Percentiles rank a stretch among this genome's conserved stretches.
Evolutionary conservation across 2,329 filamentous ascomycete genomes (phyloP).

Genomic region (Sclerotinia trifoliorum): DNA sequence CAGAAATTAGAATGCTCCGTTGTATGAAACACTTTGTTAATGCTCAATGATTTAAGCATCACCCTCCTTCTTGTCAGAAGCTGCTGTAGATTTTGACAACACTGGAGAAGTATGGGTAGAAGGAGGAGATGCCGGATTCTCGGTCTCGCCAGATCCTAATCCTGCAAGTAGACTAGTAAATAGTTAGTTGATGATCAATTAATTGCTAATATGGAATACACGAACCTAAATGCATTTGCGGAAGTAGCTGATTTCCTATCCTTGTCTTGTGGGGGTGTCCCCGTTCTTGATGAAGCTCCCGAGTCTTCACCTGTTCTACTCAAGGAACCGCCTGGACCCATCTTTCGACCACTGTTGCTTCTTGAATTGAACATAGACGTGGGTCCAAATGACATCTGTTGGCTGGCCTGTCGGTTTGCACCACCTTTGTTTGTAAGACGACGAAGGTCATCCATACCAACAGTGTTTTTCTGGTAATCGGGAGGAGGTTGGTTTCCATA

Average conservation of each 20-base stretch:
- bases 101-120: constrained; percentile 66
- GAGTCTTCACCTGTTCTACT: constrained; percentile 79
- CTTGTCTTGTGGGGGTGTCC: constrained; percentile 76
- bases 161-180: constrained; percentile 50
- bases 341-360: constrained; percentile 82
- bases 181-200: constrained; percentile 33
- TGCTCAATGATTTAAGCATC: constrained; percentile 41
- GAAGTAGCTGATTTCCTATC: constrained; percentile 63
- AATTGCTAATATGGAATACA: constrained; percentile 14
- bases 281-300: constrained; percentile 81
- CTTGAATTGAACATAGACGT: constrained; percentile 85
- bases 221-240: constrained; percentile 93
- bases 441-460: constrained; percentile 87
- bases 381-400: constrained; percentile 69
- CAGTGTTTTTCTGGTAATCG: constrained; percentile 72
- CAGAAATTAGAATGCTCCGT: constrained; percentile 44
- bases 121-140: constrained; percentile 67
- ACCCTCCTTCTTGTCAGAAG: constrained; percentile 53
- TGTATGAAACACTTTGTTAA: constrained; percentile 41
- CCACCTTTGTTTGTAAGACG: constrained; percentile 66
- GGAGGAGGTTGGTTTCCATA: constrained; percentile 70
- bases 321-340: constrained; percentile 72
- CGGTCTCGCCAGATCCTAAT: constrained; percentile 51
- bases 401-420: constrained; percentile 58
- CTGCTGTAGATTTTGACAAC: constrained; percentile 60